phyloP scores from a whole-genome alignment of 2,329 filamentous ascomycete genomes.

The Orbilia quercus region DNA sequence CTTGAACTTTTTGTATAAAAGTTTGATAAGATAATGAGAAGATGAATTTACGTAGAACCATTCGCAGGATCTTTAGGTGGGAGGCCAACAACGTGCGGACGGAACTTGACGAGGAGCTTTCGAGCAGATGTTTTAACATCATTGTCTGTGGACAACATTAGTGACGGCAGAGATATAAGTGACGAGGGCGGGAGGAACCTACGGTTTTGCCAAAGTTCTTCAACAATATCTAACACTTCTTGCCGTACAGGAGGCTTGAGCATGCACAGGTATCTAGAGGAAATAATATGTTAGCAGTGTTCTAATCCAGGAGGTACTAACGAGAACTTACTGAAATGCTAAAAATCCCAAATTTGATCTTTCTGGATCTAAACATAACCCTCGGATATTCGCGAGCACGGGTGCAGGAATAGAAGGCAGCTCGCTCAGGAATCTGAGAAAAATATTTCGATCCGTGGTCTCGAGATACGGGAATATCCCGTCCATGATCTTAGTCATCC shows the following conservation, averaged over 20 bases:
- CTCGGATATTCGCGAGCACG: constrained; percentile 78
- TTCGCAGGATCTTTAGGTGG: constrained; percentile 37
- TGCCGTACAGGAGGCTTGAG: constrained; percentile 74
- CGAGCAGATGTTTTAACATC: constrained; percentile 51
- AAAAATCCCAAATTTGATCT: constrained; percentile 73
- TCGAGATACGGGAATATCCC: constrained; percentile 92
- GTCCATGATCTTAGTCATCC: constrained; percentile 83
- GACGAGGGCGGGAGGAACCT: constrained; percentile 63
- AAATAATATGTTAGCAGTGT: constrained; percentile 5
- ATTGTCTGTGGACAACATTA: constrained; percentile 35
- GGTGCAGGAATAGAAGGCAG: constrained; percentile 80
- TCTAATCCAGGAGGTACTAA: not conserved
- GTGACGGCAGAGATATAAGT: not conserved
- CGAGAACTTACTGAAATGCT: constrained; percentile 70
- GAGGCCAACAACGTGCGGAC: constrained; percentile 46
- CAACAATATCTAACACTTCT: constrained; percentile 73
- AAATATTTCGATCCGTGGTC: constrained; percentile 80
- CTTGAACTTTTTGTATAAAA: not conserved
- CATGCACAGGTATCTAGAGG: constrained; percentile 68
- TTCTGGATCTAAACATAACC: constrained; percentile 74
- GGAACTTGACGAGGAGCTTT: constrained; percentile 53
- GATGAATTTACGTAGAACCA: constrained; percentile 1
- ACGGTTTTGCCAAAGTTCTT: constrained; percentile 76
- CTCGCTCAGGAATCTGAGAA: constrained; percentile 91
- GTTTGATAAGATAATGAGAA: not conserved